Evolutionary conservation across 1,284 basidiomycete species (phyloP).

Genomic region (Boletus hoseneyae): DNA sequence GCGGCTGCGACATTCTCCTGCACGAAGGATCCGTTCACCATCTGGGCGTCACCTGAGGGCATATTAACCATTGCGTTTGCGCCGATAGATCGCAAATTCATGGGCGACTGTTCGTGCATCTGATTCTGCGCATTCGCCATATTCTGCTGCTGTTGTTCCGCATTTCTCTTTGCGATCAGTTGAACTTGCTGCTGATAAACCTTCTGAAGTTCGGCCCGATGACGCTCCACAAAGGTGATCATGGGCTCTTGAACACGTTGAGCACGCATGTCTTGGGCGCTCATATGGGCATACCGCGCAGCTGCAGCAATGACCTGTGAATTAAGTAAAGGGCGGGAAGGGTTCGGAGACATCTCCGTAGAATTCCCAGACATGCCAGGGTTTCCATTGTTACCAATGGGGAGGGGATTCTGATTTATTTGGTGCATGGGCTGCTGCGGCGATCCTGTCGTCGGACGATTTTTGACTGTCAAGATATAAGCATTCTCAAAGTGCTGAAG

Average conservation of each 20-base stretch:
- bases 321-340: slow-evolving; percentile 11
- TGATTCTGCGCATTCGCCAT: slow-evolving; percentile 18
- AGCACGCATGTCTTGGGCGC: slow-evolving; percentile 49
- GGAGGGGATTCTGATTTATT: slow-evolving; percentile 10
- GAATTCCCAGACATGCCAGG: slow-evolving; percentile 17
- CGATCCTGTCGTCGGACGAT: slow-evolving; percentile 16
- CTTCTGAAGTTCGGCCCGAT: slow-evolving; percentile 40
- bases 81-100: slow-evolving; percentile 21
- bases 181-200: slow-evolving; percentile 26
- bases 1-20: slow-evolving; percentile 11
- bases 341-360: slow-evolving; percentile 23
- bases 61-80: slow-evolving; percentile 15
- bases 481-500: slow-evolving; percentile 55
- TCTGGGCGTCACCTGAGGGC: slow-evolving; percentile 22
- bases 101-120: slow-evolving; percentile 23
- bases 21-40: slow-evolving; percentile 16
- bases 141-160: slow-evolving; percentile 27
- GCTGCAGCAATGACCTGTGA: slow-evolving; percentile 26
- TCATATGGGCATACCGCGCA: slow-evolving; percentile 39
- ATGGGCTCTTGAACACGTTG: slow-evolving; percentile 48
- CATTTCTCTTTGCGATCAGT: slow-evolving; percentile 23
- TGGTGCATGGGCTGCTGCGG: slow-evolving; percentile 18
- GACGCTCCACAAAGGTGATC: slow-evolving; percentile 54
- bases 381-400: slow-evolving; percentile 14
- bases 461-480: slow-evolving; percentile 40